phyloP scores from a whole-genome alignment of 805 yeast species.

The Nakazawaea wyomingensis region DNA sequence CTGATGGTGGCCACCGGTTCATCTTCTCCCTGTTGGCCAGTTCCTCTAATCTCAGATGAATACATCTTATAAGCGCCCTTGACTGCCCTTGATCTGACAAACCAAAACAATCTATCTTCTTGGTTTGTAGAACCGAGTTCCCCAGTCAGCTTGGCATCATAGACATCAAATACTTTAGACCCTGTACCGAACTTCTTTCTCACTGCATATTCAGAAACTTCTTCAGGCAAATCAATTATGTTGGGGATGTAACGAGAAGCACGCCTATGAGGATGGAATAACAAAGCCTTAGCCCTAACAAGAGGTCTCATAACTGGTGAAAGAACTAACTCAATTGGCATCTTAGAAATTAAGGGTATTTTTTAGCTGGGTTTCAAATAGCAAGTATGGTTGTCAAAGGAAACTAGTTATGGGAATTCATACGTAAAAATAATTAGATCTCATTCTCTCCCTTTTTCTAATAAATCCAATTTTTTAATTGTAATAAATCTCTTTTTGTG shows the following conservation, averaged over 20 bases:
- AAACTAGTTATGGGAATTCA: too few relatives aligned
- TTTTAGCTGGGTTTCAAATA: too few relatives aligned
- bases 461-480: too few relatives aligned
- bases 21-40: slow-evolving; percentile 45
- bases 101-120: slow-evolving; percentile 43
- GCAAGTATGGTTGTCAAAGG: too few relatives aligned
- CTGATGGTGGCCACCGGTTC: slow-evolving; percentile 54
- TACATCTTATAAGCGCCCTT: slow-evolving; percentile 62
- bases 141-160: slow-evolving; percentile 34
- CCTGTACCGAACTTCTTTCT: slow-evolving; percentile 59
- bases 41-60: slow-evolving; percentile 32
- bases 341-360: slow-evolving; percentile 16
- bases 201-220: slow-evolving; percentile 38
- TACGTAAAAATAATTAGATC: too few relatives aligned
- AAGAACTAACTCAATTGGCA: slow-evolving; percentile 58
- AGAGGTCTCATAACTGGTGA: slow-evolving; percentile 59
- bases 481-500: too few relatives aligned
- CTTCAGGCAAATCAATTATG: slow-evolving; percentile 37
- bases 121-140: slow-evolving; percentile 38
- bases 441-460: too few relatives aligned
- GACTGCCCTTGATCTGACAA: slow-evolving; percentile 59
- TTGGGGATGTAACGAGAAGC: slow-evolving; percentile 53
- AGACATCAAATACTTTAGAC: slow-evolving; percentile 51
- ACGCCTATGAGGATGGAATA: slow-evolving; percentile 52
- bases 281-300: slow-evolving; percentile 46